phyloP scores from a whole-genome alignment of 345 rosid genomes.

The Populus pruinosa region DNA sequence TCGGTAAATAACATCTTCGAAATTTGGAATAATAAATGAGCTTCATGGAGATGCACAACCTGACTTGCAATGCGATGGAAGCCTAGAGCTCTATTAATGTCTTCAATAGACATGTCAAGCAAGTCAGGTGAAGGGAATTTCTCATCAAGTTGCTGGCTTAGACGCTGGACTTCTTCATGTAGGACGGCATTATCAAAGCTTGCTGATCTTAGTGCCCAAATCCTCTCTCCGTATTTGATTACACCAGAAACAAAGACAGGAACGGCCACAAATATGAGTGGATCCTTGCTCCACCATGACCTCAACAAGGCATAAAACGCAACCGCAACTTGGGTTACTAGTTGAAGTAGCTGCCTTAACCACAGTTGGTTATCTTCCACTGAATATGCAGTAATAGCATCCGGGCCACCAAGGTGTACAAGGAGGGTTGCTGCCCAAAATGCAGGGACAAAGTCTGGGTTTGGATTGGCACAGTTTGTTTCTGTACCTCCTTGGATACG shows the following conservation, averaged over 20 bases:
- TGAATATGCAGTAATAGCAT: constrained; percentile 29
- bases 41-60: too few species aligned
- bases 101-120: too few species aligned
- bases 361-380: constrained; percentile 39
- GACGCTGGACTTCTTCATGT: too few species aligned
- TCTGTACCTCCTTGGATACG: neutral
- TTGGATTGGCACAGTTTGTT: neutral
- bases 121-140: too few species aligned
- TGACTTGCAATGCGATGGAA: too few species aligned
- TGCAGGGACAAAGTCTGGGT: neutral
- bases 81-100: too few species aligned
- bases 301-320: constrained; percentile 19
- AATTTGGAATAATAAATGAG: too few species aligned
- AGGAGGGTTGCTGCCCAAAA: constrained; percentile 2
- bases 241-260: constrained; percentile 25
- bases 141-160: too few species aligned
- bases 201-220: constrained; percentile 30
- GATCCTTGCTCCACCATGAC: constrained; percentile 1
- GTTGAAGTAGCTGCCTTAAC: constrained; percentile 29
- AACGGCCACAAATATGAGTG: constrained; percentile 6
- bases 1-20: too few species aligned
- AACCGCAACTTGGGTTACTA: constrained; percentile 18
- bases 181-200: constrained; percentile 5
- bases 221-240: constrained; percentile 48
- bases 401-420: neutral